Percentiles rank a stretch among this genome's conserved stretches.
Evolutionary conservation across 441 rosid genomes (phyloP).

Genomic region (Pelargonium myrrhifolium): DNA sequence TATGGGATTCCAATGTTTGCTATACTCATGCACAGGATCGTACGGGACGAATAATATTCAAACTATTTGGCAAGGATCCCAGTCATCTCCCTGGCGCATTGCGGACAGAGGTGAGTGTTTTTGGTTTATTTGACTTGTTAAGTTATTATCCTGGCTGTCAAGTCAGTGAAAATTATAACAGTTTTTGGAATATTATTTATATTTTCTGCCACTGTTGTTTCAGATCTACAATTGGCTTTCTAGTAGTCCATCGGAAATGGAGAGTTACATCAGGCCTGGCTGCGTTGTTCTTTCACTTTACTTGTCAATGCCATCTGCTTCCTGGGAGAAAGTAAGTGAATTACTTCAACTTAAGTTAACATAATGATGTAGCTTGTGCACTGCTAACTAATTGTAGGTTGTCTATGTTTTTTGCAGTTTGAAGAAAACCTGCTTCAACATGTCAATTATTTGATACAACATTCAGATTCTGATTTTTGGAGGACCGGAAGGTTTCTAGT

Average conservation of each 20-base stretch:
- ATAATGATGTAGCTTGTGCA: slow-evolving; percentile 6
- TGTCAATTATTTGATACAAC: slow-evolving; percentile 45
- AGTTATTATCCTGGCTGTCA: neutral
- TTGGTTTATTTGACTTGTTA: slow-evolving; percentile 10
- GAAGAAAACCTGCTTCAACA: slow-evolving; percentile 52
- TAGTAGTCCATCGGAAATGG: slow-evolving; percentile 86
- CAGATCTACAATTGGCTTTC: slow-evolving; percentile 90
- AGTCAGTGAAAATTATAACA: neutral
- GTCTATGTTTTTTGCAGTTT: slow-evolving; percentile 39
- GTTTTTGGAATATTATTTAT: slow-evolving; percentile 6
- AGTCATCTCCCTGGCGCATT: slow-evolving; percentile 75
- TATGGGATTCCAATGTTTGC: slow-evolving; percentile 8
- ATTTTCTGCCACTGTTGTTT: slow-evolving; percentile 14
- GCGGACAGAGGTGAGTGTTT: slow-evolving; percentile 54
- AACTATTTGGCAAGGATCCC: slow-evolving; percentile 80
- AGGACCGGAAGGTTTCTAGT: slow-evolving; percentile 61
- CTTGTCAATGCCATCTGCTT: slow-evolving; percentile 55
- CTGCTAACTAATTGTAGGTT: slow-evolving; percentile 29
- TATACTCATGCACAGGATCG: slow-evolving; percentile 47
- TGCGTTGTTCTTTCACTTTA: slow-evolving; percentile 76
- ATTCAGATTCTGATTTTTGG: slow-evolving; percentile 64
- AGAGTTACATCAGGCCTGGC: slow-evolving; percentile 93
- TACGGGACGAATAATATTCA: slow-evolving; percentile 69
- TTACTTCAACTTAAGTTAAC: neutral
- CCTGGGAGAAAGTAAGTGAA: slow-evolving; percentile 74